Percentiles rank a stretch among this genome's conserved stretches.
phyloP scores from a whole-genome alignment of 805 yeast species.

The Nakazawaea wickerhamii region DNA sequence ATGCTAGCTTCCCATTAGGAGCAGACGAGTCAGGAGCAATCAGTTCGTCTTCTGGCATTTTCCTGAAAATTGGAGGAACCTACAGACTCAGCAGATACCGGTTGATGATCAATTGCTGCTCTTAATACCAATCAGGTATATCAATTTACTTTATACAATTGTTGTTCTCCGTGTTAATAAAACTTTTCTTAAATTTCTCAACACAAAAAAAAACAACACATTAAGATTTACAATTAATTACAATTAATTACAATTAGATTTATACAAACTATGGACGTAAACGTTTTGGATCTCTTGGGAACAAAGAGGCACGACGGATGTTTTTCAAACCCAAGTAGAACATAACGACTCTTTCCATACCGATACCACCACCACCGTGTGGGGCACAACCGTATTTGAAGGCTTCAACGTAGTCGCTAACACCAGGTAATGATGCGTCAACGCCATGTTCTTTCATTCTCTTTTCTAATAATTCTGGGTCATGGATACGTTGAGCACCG shows the following conservation, averaged over 20 bases:
- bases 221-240: no score
- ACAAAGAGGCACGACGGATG: constrained; percentile 95
- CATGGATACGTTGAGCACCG: constrained; percentile 99
- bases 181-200: no score
- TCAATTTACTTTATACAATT: no score
- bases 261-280: constrained; percentile 75
- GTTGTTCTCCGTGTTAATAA: no score
- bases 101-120: no score
- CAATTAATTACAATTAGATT: no score
- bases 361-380: constrained; percentile 99
- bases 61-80: neutral
- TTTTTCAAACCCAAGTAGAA: constrained; percentile 95
- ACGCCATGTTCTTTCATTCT: constrained; percentile 83
- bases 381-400: constrained; percentile 96
- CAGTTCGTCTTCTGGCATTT: constrained; percentile 3
- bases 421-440: constrained; percentile 74
- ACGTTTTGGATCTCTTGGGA: constrained; percentile 98
- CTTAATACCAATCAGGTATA: neutral
- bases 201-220: no score
- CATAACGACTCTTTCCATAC: constrained; percentile 98
- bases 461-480: constrained; percentile 72
- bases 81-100: neutral
- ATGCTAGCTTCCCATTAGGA: neutral
- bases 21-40: constrained; percentile 1
- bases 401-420: constrained; percentile 87